Base-by-base conservation (phyloP, 2,329 filamentous ascomycete genomes). In the Penicillium concentricum region DNA sequence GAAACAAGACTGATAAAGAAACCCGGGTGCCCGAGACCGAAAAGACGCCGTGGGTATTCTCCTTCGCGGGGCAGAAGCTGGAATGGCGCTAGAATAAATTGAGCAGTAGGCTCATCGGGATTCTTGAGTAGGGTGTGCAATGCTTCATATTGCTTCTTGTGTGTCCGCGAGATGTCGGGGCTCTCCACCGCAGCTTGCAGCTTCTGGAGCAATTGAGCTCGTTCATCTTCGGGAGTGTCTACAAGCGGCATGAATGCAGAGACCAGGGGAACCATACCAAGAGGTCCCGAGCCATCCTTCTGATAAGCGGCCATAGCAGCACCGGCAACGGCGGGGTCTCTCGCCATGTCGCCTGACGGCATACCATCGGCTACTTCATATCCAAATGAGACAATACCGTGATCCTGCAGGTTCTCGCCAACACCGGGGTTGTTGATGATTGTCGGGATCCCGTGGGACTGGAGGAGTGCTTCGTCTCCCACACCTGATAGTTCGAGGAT, bases 401-500 rank as follows among this genome's bases (percentile, higher is more conserved):
- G 79, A 42, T 83, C 80, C 61, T 83, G 81, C 46, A 82, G 72
- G 57, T 82, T 81, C 44, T 77, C 76, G 15, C 81, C 81, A 5
- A 83, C 78, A 13, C 73, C 73, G 0, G 76, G 70, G 45, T 78
- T 78, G 28, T 76, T 67, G 16, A 83, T 71, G 35, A 77, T 72
- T 15, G 74, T 67, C 4, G 73, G 61, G 8, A 83, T 75, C 0
- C 75, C 75, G 2, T 75, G 74, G 0, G 65, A 63, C 10, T 72
- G 58, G 1, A 84, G 72, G 15, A 81, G 64, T 0, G 73, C 64
- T 4, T 74, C 69, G 43, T 78, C 74, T 5, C 86, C 86, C 42
- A 88, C 77, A 0, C 85, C 85, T 0, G 84, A 87, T 0, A 87
- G 74, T 62, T 88, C 84, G 15, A 83, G 78, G 15, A 85, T 74